phyloP scores from a whole-genome alignment of 352 stramenopile genomes.

The Pythium periplocum region DNA sequence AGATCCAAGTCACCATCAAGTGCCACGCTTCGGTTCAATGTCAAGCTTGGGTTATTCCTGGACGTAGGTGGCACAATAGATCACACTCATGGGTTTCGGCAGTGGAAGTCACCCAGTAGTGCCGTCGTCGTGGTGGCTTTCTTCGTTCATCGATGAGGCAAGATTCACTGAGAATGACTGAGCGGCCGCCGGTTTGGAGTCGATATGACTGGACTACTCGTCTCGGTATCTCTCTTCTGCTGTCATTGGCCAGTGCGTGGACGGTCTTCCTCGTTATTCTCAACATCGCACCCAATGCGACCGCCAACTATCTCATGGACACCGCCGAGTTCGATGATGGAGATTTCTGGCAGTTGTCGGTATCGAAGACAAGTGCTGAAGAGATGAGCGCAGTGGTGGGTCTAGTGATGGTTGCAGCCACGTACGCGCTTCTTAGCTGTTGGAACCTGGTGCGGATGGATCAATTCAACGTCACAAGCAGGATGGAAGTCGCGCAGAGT shows the following conservation, averaged over 20 bases:
- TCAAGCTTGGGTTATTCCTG: too few relatives aligned
- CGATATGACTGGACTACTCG: not conserved
- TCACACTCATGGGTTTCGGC: too few relatives aligned
- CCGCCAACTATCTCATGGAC: conserved; percentile 44
- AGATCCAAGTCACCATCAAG: too few relatives aligned
- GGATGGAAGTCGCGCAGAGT: too few relatives aligned
- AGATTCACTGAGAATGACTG: not conserved
- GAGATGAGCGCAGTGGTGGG: conserved; percentile 15
- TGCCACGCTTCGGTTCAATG: too few relatives aligned
- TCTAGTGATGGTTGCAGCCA: conserved; percentile 9
- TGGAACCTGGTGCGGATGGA: too few relatives aligned
- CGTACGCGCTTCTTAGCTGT: conserved; percentile 5
- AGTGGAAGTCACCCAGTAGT: too few relatives aligned
- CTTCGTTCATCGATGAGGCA: too few relatives aligned
- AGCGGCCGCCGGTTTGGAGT: not conserved
- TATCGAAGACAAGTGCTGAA: conserved; percentile 9
- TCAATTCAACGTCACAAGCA: too few relatives aligned
- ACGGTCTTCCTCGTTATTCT: conserved; percentile 31
- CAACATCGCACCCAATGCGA: conserved; percentile 32
- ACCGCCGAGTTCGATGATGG: conserved; percentile 38
- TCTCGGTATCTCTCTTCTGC: not conserved
- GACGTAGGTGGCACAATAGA: too few relatives aligned
- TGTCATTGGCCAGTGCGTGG: conserved; percentile 26
- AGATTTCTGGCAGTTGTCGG: conserved; percentile 38
- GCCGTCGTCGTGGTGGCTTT: too few relatives aligned